phyloP scores from a whole-genome alignment of 208 protist species.

The Vickermania spadyakhi region DNA sequence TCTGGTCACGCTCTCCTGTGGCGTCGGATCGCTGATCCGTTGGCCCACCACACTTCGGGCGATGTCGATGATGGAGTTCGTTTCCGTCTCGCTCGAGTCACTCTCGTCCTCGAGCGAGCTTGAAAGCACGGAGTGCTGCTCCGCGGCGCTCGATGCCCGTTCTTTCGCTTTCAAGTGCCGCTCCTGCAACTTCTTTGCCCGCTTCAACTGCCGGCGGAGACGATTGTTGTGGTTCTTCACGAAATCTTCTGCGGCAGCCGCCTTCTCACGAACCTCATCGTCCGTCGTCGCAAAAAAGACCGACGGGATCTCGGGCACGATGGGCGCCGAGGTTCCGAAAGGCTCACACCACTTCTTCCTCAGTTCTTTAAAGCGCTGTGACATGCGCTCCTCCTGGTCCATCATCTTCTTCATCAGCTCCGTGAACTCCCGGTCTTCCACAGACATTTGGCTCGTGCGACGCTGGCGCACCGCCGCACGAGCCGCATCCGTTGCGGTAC shows the following conservation, averaged over 20 bases:
- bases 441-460: background rate
- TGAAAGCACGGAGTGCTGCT: background rate
- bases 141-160: background rate
- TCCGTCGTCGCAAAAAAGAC: slow-evolving; percentile 41
- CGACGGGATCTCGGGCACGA: slow-evolving; percentile 32
- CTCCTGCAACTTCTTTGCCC: slow-evolving; percentile 5
- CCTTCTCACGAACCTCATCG: slow-evolving; percentile 45
- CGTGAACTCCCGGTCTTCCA: slow-evolving; percentile 16
- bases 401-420: slow-evolving; percentile 25
- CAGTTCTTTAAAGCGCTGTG: slow-evolving; percentile 14
- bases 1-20: background rate
- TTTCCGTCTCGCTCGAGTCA: background rate
- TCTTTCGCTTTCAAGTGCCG: background rate
- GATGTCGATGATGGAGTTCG: background rate
- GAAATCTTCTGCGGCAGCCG: slow-evolving; percentile 41
- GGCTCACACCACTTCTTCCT: slow-evolving; percentile 8
- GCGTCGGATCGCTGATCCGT: background rate
- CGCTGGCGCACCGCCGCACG: background rate
- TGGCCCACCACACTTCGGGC: background rate
- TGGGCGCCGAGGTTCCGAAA: slow-evolving; percentile 1
- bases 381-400: slow-evolving; percentile 30
- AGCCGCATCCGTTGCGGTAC: background rate
- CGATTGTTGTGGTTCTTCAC: slow-evolving; percentile 11
- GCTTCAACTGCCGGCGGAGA: slow-evolving; percentile 4
- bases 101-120: background rate